A percentile compares a stretch with the other conserved stretches of the same genome.
phyloP scores from a whole-genome alignment of 257 asterid species.

The Solanum neorickii region DNA sequence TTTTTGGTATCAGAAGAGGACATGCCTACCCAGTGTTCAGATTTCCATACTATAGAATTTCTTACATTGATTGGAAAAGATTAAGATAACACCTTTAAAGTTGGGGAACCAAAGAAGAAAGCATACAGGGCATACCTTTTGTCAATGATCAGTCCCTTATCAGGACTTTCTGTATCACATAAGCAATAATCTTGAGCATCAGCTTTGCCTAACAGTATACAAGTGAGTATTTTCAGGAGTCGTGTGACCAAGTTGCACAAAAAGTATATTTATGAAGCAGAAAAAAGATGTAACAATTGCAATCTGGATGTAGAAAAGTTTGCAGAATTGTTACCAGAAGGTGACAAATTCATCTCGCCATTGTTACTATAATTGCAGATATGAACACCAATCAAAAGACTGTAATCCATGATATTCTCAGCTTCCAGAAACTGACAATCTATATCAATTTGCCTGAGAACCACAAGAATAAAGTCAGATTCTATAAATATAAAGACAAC shows the following conservation, averaged over 20 bases:
- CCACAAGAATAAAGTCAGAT: background rate
- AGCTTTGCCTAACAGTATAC: background rate
- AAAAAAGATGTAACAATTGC: background rate
- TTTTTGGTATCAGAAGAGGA: background rate
- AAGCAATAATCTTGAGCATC: background rate
- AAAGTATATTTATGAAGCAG: background rate
- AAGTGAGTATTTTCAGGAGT: background rate
- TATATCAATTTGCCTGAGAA: slow-evolving; percentile 52
- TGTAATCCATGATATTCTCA: slow-evolving; percentile 78
- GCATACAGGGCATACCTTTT: background rate
- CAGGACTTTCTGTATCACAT: background rate
- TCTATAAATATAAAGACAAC: background rate
- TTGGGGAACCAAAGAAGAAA: background rate
- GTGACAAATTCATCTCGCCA: background rate
- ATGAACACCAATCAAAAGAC: slow-evolving; percentile 79
- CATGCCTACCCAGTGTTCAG: background rate
- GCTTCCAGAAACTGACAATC: slow-evolving; percentile 83
- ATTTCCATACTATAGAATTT: background rate
- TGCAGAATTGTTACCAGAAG: background rate
- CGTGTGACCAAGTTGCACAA: background rate
- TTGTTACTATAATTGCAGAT: slow-evolving; percentile 37
- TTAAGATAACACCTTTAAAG: background rate
- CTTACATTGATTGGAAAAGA: background rate
- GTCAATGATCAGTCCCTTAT: background rate
- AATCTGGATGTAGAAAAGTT: background rate